Percentiles rank a stretch among this genome's conserved stretches.
Evolutionary conservation across 345 rosid genomes (phyloP).

Genomic region (Hirschfeldia incana): DNA sequence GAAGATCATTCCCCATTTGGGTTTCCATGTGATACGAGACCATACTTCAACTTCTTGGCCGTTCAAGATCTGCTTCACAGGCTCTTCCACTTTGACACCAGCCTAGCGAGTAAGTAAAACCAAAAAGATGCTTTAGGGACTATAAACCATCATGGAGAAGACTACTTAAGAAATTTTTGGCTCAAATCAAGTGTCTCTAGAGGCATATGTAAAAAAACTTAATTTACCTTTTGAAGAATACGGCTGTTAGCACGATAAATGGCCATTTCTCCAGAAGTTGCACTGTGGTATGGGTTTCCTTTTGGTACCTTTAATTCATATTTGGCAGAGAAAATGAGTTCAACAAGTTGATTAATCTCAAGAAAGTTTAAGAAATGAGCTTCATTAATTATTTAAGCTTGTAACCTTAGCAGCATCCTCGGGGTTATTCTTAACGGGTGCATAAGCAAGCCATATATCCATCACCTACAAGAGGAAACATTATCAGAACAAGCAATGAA

Average conservation of each 20-base stretch:
- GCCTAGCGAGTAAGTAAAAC: conserved; percentile 46
- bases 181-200: not conserved
- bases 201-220: conserved; percentile 4
- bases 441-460: conserved; percentile 90
- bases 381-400: not conserved
- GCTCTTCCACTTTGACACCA: conserved; percentile 73
- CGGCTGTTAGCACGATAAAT: conserved; percentile 76
- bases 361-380: not conserved
- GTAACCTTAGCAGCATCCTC: conserved; percentile 94
- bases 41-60: conserved; percentile 96
- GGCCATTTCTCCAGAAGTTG: conserved; percentile 95
- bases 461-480: conserved; percentile 51
- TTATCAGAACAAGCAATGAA: conserved; percentile 16
- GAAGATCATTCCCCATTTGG: conserved; percentile 86
- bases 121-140: conserved; percentile 16
- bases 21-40: conserved; percentile 85
- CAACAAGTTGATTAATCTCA: conserved; percentile 17
- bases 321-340: not conserved
- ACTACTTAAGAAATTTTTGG: not conserved
- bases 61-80: conserved; percentile 60
- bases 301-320: conserved; percentile 66
- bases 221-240: conserved; percentile 64
- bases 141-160: conserved; percentile 15
- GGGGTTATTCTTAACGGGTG: conserved; percentile 92
- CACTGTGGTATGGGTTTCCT: conserved; percentile 93